These are phyloP conservation scores for Talaromyces sp. DNA, from an alignment of 2,329 filamentous ascomycete species.

Conservation along the genomic window DNA sequence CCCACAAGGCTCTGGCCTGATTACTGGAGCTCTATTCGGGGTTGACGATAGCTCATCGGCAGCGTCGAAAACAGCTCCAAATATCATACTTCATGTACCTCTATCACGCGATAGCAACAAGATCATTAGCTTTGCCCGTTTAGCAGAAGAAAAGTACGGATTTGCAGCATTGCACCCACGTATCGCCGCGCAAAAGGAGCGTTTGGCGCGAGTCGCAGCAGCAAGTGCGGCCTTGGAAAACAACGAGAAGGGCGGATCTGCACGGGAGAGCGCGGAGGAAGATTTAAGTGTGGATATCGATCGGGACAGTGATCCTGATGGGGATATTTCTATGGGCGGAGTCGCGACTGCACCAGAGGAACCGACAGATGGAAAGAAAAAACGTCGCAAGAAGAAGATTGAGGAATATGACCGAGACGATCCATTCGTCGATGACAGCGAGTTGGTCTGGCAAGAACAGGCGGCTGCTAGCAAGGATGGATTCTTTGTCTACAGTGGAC, in stretches of 20 bases:
- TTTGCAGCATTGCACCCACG: constrained; percentile 92
- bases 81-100: constrained; percentile 78
- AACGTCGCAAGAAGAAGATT: constrained; percentile 65
- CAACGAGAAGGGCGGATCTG: constrained; percentile 60
- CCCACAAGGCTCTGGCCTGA: constrained; percentile 60
- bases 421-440: constrained; percentile 80
- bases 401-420: constrained; percentile 66
- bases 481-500: constrained; percentile 96
- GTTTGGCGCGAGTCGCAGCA: constrained; percentile 81
- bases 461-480: constrained; percentile 91
- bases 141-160: constrained; percentile 91
- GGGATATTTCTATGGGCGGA: constrained; percentile 41
- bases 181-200: constrained; percentile 80
- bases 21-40: constrained; percentile 60
- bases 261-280: constrained; percentile 72
- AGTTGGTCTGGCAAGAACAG: constrained; percentile 91
- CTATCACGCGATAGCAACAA: constrained; percentile 80
- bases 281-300: constrained; percentile 89
- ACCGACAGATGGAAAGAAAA: constrained; percentile 67
- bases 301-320: constrained; percentile 57
- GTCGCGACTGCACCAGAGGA: constrained; percentile 51
- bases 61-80: constrained; percentile 55
- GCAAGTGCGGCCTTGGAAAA: constrained; percentile 82
- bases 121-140: constrained; percentile 89
- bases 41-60: constrained; percentile 45